Evolutionary conservation across 1,139 yeast genomes (phyloP), one percentile per base, ranked within the genome.

Genomic region (Zygosaccharomyces pseudobailii): DNA sequence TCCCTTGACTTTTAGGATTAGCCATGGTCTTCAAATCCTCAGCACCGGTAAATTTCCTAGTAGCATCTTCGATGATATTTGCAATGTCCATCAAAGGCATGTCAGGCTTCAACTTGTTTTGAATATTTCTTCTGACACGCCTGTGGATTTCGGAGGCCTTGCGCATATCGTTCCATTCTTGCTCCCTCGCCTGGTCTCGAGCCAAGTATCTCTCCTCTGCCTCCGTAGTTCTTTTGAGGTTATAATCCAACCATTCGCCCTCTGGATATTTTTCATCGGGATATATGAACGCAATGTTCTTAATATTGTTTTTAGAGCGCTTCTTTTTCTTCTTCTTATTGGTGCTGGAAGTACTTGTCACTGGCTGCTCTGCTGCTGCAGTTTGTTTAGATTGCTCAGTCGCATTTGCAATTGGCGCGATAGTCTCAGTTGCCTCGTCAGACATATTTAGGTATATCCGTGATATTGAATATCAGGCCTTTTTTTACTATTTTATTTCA

Each of bases 91-190:
- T 84, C 82, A 89, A 85, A 24, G 84, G 72, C 96, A 90, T 87
- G 22, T 98, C 98, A 1, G 97, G 97, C 66, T 82, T 79, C 58
- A 92, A 78, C 53, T 75, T 74, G 48, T 81, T 76, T 56, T 79
- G 84, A 1, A 95, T 88, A 66, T 86, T 82, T 54, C 80, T 80
- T 60, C 98, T 81, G 22, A 87, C 97, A 59, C 95, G 78, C 55
- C 97, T 80, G 64, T 92, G 98, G 46, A 89, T 85, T 67, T 92
- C 99, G 0, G 97, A 96, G 40, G 90, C 98, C 64, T 89, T 88
- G 60, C 99, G 81, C 70, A 89, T 83, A 55, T 90, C 97, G 56
- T 89, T 85, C 86, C 95, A 87, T 43, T 71, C 72, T 53, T 75
- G 72, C 56, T 78, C 76, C 53, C 74, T 72, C 62, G 82, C 87